Evolutionary conservation across 139 green algal genomes (phyloP).

Genomic region (Picochlorum sp.): DNA sequence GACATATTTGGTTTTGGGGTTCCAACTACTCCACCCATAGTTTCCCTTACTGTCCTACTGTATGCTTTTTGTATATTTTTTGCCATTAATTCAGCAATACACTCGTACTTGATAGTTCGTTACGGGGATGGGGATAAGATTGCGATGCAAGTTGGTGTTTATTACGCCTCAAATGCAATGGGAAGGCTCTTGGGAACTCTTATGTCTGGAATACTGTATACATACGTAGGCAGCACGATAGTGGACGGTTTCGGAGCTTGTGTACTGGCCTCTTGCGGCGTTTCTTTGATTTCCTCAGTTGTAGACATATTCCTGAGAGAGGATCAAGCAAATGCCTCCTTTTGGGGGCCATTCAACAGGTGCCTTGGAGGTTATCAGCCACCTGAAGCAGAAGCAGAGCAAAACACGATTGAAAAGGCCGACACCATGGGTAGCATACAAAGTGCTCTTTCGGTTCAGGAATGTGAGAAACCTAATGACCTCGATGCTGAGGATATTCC

Average conservation of each 20-base stretch:
- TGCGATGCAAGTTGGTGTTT: conserved; percentile 74
- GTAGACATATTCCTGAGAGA: conserved; percentile 40
- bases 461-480: no score
- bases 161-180: conserved; percentile 76
- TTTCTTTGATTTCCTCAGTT: conserved; percentile 25
- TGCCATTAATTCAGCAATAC: conserved; percentile 70
- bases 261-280: conserved; percentile 53
- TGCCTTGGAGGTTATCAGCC: background rate
- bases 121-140: conserved; percentile 69
- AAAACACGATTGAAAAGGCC: background rate
- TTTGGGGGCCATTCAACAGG: background rate
- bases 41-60: conserved; percentile 25
- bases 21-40: conserved; percentile 1
- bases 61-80: conserved; percentile 71
- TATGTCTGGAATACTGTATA: conserved; percentile 63
- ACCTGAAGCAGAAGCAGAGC: background rate
- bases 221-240: conserved; percentile 38
- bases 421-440: no score
- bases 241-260: conserved; percentile 62
- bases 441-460: no score
- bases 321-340: conserved; percentile 4
- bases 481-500: no score
- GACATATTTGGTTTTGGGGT: conserved; percentile 28
- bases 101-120: conserved; percentile 72
- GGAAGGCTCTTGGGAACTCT: conserved; percentile 67